A percentile compares a stretch with the other conserved stretches of the same genome.
These are phyloP conservation scores for Phylloboletellus chloephorus DNA, from an alignment of 1,284 basidiomycete species.

Conservation along the genomic window DNA sequence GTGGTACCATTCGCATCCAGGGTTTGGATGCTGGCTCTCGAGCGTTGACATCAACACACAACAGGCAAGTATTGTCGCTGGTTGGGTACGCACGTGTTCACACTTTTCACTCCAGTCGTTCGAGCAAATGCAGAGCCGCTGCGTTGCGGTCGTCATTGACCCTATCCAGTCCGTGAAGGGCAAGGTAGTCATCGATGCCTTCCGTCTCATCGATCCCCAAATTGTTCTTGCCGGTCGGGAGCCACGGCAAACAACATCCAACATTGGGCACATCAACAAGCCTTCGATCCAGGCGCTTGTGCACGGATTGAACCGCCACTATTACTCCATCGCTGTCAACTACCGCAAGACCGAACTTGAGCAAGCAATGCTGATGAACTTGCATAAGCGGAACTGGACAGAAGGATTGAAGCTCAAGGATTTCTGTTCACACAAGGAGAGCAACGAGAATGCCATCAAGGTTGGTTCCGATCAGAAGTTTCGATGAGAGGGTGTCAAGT, in stretches of 20 bases:
- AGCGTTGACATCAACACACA: slow-evolving; percentile 99
- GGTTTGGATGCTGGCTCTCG: slow-evolving; percentile 98
- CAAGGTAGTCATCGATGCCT: slow-evolving; percentile 98
- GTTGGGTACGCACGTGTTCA: slow-evolving; percentile 9
- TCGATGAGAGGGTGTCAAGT: slow-evolving; percentile 12
- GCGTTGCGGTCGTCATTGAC: slow-evolving; percentile 97
- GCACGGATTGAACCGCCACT: slow-evolving; percentile 93
- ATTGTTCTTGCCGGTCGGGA: slow-evolving; percentile 87
- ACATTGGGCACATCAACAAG: slow-evolving; percentile 98
- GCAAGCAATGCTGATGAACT: slow-evolving; percentile 96
- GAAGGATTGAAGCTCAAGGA: slow-evolving; percentile 89
- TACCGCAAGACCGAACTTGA: slow-evolving; percentile 96
- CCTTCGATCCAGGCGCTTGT: slow-evolving; percentile 96
- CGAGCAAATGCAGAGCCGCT: slow-evolving; percentile 90
- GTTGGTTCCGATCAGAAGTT: slow-evolving; percentile 39
- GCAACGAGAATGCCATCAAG: slow-evolving; percentile 89
- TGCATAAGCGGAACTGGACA: slow-evolving; percentile 97
- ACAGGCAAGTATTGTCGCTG: slow-evolving; percentile 53
- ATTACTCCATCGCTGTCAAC: slow-evolving; percentile 95
- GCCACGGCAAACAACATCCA: slow-evolving; percentile 95
- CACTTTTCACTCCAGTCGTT: slow-evolving; percentile 66
- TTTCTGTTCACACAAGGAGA: slow-evolving; percentile 80
- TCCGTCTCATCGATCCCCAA: slow-evolving; percentile 91
- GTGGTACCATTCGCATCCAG: slow-evolving; percentile 99
- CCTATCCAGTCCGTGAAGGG: slow-evolving; percentile 99